Base-by-base conservation (phyloP, 2,329 filamentous ascomycete genomes). In the Botryotinia calthae region DNA sequence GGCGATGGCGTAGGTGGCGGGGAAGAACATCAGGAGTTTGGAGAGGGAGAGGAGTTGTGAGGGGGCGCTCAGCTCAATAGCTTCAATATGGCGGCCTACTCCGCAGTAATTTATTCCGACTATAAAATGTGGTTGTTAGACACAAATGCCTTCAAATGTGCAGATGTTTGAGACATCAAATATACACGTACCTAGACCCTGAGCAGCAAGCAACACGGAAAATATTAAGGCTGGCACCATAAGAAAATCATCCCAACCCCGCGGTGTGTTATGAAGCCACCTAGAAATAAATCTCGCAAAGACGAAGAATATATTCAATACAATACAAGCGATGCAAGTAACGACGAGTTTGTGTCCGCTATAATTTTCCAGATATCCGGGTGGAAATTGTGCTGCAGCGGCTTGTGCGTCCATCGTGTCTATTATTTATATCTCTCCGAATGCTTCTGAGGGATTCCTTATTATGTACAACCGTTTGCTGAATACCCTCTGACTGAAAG, bases 221-320 rank as follows among this genome's bases (percentile, higher is more conserved):
- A 72, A 67, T 56, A 72, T 37, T 22, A 72, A 59, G 2, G 65
- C 71, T 34, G 65, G 65, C 62, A 72, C 10, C 65, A 72, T 72
- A 22, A 72, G 64, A 46, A 70, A 70, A n/a, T 72, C 71, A 42
- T 72, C 71, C 71, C 71, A 72, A 22, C 71, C 71, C 37, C 34
- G 40, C 9, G 70, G 70, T 46, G 70, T 72, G 14, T 72, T 58
- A 10, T 72, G 70, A 58, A 72, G 25, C 46, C 48, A 66, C 44
- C 70, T 72, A 16, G 62, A 67, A 42, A 31, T 10, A 40, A 72
- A 72, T 31, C 70, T 65, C 16, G 63, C 62, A 25, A 34, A 10
- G 34, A 72, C 62, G 22, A 72, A 72, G 31, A 72, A 48, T 9
- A 72, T 25, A 46, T 67, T 46, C 28, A 72, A n/a, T 10, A 42